Evolutionary conservation across 495 filamentous ascomycete genomes (phyloP), one percentile per base, ranked within the genome.

Genomic region (Tetracladium marchalianum): DNA sequence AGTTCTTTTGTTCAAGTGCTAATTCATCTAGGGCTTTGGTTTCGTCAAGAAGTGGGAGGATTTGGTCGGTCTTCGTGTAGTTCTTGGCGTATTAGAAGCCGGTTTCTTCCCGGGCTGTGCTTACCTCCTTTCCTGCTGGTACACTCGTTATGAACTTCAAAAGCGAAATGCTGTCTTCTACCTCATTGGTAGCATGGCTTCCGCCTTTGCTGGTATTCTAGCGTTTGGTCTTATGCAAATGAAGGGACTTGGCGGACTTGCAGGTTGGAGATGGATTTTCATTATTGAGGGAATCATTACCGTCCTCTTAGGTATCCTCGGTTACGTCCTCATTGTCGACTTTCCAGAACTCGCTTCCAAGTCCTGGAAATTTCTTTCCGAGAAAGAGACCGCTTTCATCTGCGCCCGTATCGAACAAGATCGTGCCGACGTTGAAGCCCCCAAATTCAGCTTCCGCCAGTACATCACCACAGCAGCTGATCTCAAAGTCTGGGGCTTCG

Each of bases 111-210:
- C 81, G 13, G 51, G 73, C 54, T 78, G 74, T 40, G 75, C 78
- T 1, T 84, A 82, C 53, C 62, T 82, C 11, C 66, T 84, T 1
- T 71, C 66, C 31, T 80, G 73, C 36, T 83, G 79, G 79, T 83
- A 83, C 53, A 74, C 73, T 4, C 59, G 78, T 52, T 82, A 70
- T 50, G 79, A 84, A 47, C 65, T 84, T 13, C 75, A 77, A 22
- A 81, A 79, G 56, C 71, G 81, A 5, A 80, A 79, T 57, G 72
- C 77, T 0, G 48, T 73, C 37, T 85, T 84, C 58, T 84, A 82
- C 54, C 64, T 83, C 19, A 69, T 82, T 41, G 78, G 79, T 37
- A 77, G 69, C 37, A 64, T 80, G 1, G 80, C 81, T 9, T 72
- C 75, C 13, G 80, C 73, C 0, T 71, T 79, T 54, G 62, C 70